Base-by-base conservation (phyloP, 139 green algal genomes). In the Trebouxia sp. region DNA sequence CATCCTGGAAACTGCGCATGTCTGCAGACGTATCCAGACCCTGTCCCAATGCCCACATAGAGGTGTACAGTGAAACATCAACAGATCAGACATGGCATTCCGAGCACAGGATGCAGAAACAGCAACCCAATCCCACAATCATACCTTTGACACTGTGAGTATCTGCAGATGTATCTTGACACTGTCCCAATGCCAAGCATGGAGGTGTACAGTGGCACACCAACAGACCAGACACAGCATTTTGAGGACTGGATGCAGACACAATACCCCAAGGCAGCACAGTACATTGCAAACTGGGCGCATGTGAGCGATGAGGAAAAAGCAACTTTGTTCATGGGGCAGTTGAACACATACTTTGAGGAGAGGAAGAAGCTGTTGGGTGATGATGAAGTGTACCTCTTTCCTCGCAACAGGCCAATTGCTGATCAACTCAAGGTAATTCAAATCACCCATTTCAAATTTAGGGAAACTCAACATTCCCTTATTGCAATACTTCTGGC, bases 171-270 rank as follows among this genome's bases (percentile, higher is more conserved):
- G 62, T 72, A 43, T n/a, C 35, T 72, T 22, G 62, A 45, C 6
- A 45, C 62, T 45, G 62, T 72, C 2, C 62, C 62, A 3, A 72
- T 72, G 62, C 62, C 62, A 45, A 72, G 62, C 62, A 72, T 72
- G 62, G 62, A 72, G 62, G 62, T 72, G 62, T 72, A 72, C 62
- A 72, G 62, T 35, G 62, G 62, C 62, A 72, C 15, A 32, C 62
- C 62, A 35, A n/a, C 9, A 15, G 62, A 72, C 32, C 26, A 42
- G 32, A 35, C 37, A 35, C 3, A n/a, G 62, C 62, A 72, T 17
- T 72, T 72, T 45, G 62, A 72, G 32, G 62, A 72, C 32, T 72
- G 62, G 62, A 72, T 72, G 62, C 62, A 72, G 62, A 72, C 62
- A 5, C 37, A 35, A 17, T 72, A 72, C 20, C n/a, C n/a, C 35